These are phyloP conservation scores for Hypsizygus marmoreus DNA, from an alignment of 768 basidiomycete species.

Conservation along the genomic window DNA sequence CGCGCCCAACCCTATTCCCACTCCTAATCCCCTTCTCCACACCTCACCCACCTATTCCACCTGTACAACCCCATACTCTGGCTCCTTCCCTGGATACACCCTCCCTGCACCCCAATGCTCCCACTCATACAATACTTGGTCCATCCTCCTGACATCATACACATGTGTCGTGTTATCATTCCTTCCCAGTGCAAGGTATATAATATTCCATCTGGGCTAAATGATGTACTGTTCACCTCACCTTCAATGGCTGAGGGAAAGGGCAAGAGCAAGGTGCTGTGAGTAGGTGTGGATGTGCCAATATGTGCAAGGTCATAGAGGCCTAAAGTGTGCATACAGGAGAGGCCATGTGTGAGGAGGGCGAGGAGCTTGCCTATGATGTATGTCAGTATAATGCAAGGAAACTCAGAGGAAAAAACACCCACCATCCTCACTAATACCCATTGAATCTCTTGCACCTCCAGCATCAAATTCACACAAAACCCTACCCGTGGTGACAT, in stretches of 20 bases:
- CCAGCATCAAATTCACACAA: constrained; percentile 41
- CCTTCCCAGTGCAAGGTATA: constrained; percentile 61
- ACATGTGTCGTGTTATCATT: constrained; percentile 61
- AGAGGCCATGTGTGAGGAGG: constrained; percentile 32
- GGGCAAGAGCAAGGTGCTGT: constrained; percentile 34
- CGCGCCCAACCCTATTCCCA: too few species aligned
- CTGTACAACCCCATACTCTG: constrained; percentile 55
- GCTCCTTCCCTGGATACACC: constrained; percentile 28
- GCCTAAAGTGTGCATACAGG: constrained; percentile 38
- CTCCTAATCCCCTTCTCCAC: too few species aligned
- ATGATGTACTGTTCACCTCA: constrained; percentile 51
- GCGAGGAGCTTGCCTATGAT: constrained; percentile 36
- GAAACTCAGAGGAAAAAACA: neutral
- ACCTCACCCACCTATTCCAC: constrained; percentile 53
- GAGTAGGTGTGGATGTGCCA: constrained; percentile 23
- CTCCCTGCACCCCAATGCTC: constrained; percentile 41
- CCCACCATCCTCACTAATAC: constrained; percentile 47
- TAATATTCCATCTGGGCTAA: constrained; percentile 64
- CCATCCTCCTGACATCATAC: constrained; percentile 61
- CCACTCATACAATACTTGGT: constrained; percentile 48
- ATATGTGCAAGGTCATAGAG: constrained; percentile 53
- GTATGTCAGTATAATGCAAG: neutral
- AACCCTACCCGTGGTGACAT: constrained; percentile 28
- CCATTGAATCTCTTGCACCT: constrained; percentile 57
- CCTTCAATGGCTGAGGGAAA: constrained; percentile 33